Base-by-base conservation (phyloP, 257 asterid genomes). In the Gentiana macrophylla region DNA sequence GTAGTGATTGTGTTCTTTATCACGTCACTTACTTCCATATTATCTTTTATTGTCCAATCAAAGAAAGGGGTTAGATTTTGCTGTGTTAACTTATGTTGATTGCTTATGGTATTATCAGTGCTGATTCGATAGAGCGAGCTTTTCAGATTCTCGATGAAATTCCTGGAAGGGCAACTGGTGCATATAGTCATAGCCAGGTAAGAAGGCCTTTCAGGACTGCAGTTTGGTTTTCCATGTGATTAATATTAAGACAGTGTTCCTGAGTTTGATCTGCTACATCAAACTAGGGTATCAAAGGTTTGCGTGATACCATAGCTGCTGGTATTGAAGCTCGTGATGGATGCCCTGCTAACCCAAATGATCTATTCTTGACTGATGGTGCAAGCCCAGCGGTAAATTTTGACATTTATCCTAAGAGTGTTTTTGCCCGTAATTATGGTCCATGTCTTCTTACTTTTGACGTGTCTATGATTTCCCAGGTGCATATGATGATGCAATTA, bases 91-190 rank as follows among this genome's bases (percentile, higher is more conserved):
- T 6, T n/a, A 35, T 45, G 62, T 35, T 56, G n/a, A 32, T 56
- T 24, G 32, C 61, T 50, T 44, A 37, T 61, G 35, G 33, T 37
- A 50, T 56, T 72, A 75, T 13, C 61, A 92, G 98, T 75, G 91
- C 95, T 41, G 98, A 92, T 79, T 73, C 97, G 59, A 83, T 92
- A 53, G 93, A 88, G 63, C 80, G 95, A 51, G 97, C 97, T 49
- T 84, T 79, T 72, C 94, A 83, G 79, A 92, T 88, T 62, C 82
- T 88, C 37, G 95, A 85, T 58, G 90, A 85, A 74, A 92, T 92
- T 75, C 98, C 98, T 52, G 98, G 98, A 72, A 78, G 94, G 72
- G 98, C 97, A 35, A 92, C 98, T 56, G 98, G 98, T 67, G 98
- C 98, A 56, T 88, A 92, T 63, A 92, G 98, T 78, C 98, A 92